These are phyloP conservation scores for Tylopilus rubrobrunneus DNA, from an alignment of 768 basidiomycete genomes.

Conservation along the genomic window DNA sequence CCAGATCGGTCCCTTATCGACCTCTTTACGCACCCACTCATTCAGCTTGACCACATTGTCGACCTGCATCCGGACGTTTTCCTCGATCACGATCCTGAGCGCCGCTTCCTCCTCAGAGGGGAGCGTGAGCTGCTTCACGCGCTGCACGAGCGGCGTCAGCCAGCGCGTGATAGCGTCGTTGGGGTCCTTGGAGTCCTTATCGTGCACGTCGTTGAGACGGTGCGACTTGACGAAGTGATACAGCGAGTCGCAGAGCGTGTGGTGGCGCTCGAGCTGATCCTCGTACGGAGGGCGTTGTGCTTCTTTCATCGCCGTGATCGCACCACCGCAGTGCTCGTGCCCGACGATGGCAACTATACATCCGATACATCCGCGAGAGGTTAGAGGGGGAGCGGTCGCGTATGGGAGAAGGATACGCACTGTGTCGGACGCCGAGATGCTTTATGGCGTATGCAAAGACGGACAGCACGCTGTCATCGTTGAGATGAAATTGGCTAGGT, in stretches of 20 bases:
- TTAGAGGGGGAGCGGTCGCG: conserved; percentile 7
- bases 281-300: background rate
- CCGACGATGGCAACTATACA: conserved; percentile 71
- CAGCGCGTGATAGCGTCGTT: conserved; percentile 59
- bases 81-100: conserved; percentile 37
- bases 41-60: background rate
- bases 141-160: conserved; percentile 63
- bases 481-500: conserved; percentile 60
- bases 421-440: conserved; percentile 64
- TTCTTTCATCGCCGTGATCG: conserved; percentile 35
- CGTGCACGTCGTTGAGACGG: conserved; percentile 25
- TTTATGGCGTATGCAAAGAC: conserved; percentile 73
- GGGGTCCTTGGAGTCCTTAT: conserved; percentile 26
- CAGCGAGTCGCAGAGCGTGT: conserved; percentile 15
- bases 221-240: conserved; percentile 12
- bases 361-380: background rate
- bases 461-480: conserved; percentile 67
- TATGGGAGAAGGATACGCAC: conserved; percentile 40
- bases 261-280: conserved; percentile 1
- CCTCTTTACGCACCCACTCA: background rate
- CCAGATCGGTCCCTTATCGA: conserved; percentile 38
- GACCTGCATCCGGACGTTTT: conserved; percentile 52
- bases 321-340: conserved; percentile 81
- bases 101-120: conserved; percentile 30
- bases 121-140: conserved; percentile 41